Conservation (phyloP, 2,329 filamentous ascomycete genomes). For the Boeremia exigua region DNA sequence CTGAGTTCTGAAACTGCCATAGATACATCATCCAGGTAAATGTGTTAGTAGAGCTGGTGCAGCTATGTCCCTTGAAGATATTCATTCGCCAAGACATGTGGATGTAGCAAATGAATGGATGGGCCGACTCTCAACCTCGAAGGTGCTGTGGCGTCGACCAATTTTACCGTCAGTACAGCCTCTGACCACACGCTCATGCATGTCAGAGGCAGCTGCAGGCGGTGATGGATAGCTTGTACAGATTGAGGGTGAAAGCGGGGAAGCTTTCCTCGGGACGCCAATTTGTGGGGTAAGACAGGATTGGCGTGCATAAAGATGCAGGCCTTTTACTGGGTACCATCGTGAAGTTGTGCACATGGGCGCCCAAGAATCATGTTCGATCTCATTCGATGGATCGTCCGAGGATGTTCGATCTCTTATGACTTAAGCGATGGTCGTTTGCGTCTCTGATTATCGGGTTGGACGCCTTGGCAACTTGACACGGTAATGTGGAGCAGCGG, state of each 20-base stretch:
- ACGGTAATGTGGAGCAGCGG: neutral
- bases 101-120: neutral
- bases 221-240: constrained; percentile 25
- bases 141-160: neutral
- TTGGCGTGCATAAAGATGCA: constrained; percentile 31
- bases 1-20: too few relatives aligned
- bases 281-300: constrained; percentile 47
- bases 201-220: constrained; percentile 38
- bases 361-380: neutral
- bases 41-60: too few relatives aligned
- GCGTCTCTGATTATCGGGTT: too few relatives aligned
- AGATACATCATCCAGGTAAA: too few relatives aligned
- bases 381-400: too few relatives aligned
- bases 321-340: constrained; percentile 31
- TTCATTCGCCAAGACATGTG: neutral
- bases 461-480: neutral
- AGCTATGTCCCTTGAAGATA: neutral
- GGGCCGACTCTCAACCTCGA: neutral
- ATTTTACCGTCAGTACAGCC: constrained; percentile 9
- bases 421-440: neutral
- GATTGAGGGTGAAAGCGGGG: constrained; percentile 45
- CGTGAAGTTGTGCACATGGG: constrained; percentile 32
- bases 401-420: neutral
- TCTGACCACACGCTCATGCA: constrained; percentile 35
- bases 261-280: constrained; percentile 38